These are phyloP conservation scores for Ganoderma multipileum DNA, from an alignment of 1,284 basidiomycete genomes.

Conservation along the genomic window DNA sequence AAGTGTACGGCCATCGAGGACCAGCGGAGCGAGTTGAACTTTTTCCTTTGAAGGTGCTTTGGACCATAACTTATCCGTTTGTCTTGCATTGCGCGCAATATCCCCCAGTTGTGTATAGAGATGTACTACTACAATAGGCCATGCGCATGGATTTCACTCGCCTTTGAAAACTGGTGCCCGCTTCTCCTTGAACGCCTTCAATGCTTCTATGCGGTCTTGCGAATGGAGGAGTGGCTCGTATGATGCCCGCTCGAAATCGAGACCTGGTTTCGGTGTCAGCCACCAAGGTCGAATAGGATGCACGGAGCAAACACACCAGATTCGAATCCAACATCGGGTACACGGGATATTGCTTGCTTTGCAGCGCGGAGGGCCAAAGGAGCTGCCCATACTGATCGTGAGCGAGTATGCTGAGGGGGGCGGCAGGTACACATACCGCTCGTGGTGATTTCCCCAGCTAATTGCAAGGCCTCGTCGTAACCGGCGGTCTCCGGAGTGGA, in stretches of 20 bases:
- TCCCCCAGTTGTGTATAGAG: constrained; percentile 7
- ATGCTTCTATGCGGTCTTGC: constrained; percentile 85
- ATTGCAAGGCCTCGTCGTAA: constrained; percentile 67
- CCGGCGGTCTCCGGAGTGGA: constrained; percentile 65
- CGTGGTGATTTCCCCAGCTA: constrained; percentile 71
- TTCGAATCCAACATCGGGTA: constrained; percentile 79
- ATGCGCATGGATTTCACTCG: constrained; percentile 54
- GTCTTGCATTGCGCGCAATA: not conserved
- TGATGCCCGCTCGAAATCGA: constrained; percentile 88
- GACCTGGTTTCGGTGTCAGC: constrained; percentile 52
- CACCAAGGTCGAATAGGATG: not conserved
- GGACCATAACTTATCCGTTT: constrained; percentile 24
- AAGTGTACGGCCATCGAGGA: constrained; percentile 26
- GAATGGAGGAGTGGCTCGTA: constrained; percentile 86
- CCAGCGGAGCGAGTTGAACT: constrained; percentile 20
- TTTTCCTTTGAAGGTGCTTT: constrained; percentile 1
- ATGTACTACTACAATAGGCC: constrained; percentile 20
- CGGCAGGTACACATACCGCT: constrained; percentile 60
- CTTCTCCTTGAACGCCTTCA: constrained; percentile 92
- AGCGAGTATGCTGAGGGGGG: not conserved
- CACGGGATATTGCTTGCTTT: constrained; percentile 87
- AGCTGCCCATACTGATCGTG: constrained; percentile 52
- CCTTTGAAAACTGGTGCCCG: constrained; percentile 84
- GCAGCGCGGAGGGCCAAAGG: constrained; percentile 90
- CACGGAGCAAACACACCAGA: constrained; percentile 54